A percentile compares a stretch with the other conserved stretches of the same genome.
These are phyloP conservation scores for Digitaria exilis DNA, from an alignment of 202 grass and related monocot genomes.

Conservation along the genomic window DNA sequence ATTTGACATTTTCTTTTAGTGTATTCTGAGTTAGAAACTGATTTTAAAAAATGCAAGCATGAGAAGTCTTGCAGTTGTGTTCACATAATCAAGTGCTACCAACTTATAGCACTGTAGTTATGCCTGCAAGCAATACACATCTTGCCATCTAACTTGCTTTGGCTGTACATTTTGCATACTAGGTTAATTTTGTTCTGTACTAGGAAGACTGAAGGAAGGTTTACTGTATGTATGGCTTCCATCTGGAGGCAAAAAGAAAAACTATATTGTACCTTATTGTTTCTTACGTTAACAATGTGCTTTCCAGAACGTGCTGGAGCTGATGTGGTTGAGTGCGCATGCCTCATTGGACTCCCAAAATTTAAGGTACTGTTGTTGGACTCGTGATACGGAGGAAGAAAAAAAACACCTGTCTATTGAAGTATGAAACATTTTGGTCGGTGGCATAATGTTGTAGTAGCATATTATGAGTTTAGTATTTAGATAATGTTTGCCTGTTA, in stretches of 20 bases:
- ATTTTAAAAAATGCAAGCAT: constrained; percentile 32
- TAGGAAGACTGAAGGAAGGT: no score
- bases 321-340: constrained; percentile 85
- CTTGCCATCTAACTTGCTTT: constrained; percentile 9
- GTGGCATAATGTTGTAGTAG: not conserved
- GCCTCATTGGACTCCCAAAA: constrained; percentile 81
- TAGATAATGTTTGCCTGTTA: constrained; percentile 16
- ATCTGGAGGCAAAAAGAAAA: not conserved
- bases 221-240: not conserved
- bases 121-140: not conserved
- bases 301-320: constrained; percentile 76
- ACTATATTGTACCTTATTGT: not conserved
- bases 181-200: not conserved
- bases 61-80: not conserved
- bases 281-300: not conserved
- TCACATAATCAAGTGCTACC: constrained; percentile 21
- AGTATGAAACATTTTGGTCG: constrained; percentile 7
- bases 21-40: constrained; percentile 36
- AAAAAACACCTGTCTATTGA: not conserved
- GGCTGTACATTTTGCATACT: not conserved
- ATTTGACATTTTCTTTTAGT: constrained; percentile 22
- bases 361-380: constrained; percentile 59
- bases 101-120: not conserved
- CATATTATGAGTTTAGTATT: not conserved
- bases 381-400: no score